Percentiles rank a stretch among this genome's conserved stretches.
Evolutionary conservation across 2,329 filamentous ascomycete genomes (phyloP).

Genomic region (Fusarium nurragi): DNA sequence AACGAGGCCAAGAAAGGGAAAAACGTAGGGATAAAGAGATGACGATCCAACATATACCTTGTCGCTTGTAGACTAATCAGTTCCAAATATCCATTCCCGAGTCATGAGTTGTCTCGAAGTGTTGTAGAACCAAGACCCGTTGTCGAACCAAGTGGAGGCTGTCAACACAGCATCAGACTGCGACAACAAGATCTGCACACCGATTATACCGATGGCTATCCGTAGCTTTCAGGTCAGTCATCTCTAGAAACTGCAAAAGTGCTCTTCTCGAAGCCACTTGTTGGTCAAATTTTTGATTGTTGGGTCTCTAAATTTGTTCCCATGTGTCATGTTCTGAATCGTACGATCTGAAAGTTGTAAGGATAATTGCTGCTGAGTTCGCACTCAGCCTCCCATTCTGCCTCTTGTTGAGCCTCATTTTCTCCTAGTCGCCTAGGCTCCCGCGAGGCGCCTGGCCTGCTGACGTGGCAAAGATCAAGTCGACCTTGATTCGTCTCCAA

Average conservation of each 20-base stretch:
- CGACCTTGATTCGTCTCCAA: conserved; percentile 5
- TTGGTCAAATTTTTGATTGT: background rate
- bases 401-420: conserved; percentile 33
- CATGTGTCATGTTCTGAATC: too few species aligned
- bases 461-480: conserved; percentile 35
- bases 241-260: background rate
- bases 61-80: background rate
- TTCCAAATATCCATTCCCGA: background rate
- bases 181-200: background rate
- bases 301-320: too few species aligned
- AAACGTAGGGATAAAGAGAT: background rate
- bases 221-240: background rate
- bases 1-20: background rate
- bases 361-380: background rate
- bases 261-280: background rate
- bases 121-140: conserved; percentile 2
- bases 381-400: conserved; percentile 14
- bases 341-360: too few species aligned
- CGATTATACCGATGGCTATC: background rate
- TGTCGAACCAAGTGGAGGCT: conserved; percentile 6
- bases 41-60: background rate
- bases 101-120: background rate
- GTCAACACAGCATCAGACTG: background rate
- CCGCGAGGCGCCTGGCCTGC: conserved; percentile 22
- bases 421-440: conserved; percentile 1